Base-by-base conservation (phyloP, 768 basidiomycete genomes). In the Cantharellus anzutake region DNA sequence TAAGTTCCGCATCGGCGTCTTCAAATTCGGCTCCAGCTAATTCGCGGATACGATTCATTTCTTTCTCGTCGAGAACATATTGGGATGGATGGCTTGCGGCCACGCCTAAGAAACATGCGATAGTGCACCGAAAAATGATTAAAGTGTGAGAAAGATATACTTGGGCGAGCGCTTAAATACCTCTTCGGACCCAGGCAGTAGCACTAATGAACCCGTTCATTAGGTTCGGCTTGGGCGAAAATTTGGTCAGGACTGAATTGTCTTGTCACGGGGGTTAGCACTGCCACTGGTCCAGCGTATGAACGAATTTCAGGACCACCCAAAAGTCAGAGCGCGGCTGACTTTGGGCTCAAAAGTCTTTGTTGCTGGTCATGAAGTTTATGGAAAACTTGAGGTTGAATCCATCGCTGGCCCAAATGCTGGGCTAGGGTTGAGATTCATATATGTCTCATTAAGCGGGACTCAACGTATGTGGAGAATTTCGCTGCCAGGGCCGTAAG, bases 31-130 rank as follows among this genome's bases (percentile, higher is more conserved):
- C 85, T 58, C 81, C 73, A 11, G 92, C 90, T 35, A 99, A 77
- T 29, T 83, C 76, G 64, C 89, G 90, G 56, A 98, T 88, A 35
- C 96, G 81, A 67, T 85, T 81, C 7, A 98, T 75, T 71, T 99
- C 96, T 57, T 79, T 73, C 67, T 93, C 88, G 67, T 96, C 90
- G 39, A 98, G 80, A 57, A 85, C 77, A 70, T 98, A 98, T 73
- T 86, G 90, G 67, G 74, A 71, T 2, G 96, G 94, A 64, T 91
- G 78, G 52, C 76, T 76, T 2, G 76, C 73, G 2, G 93, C 74
- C 16, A 81, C 79, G 4, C 96, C 93, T 58, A 55, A 37, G 7
- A 14, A 37, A 5, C 35, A 7, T 14, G 5, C 7, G 86, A 78
- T 63, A 81, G 81, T 37, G 96, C 84, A 90, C 81, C 82, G 38